These are phyloP conservation scores for Pseudevernia furfuracea DNA, from an alignment of 495 filamentous ascomycete genomes.

Conservation along the genomic window DNA sequence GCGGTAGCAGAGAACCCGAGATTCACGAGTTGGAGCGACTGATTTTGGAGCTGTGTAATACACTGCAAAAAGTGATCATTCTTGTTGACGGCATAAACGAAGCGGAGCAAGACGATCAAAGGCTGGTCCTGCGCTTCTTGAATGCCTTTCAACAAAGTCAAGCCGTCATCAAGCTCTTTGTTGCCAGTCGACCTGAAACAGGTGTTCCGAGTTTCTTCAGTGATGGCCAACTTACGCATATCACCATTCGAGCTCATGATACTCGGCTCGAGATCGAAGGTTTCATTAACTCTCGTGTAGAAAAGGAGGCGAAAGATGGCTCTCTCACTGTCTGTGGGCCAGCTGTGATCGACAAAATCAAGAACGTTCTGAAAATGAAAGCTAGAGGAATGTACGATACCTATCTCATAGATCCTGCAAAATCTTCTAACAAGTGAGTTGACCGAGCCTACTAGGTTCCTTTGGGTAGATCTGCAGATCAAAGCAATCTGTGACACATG, in stretches of 20 bases:
- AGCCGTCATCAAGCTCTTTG: constrained; percentile 6
- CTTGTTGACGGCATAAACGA: constrained; percentile 11
- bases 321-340: constrained; percentile 6
- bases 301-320: constrained; percentile 7
- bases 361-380: constrained; percentile 7
- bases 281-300: constrained; percentile 8
- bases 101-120: constrained; percentile 9
- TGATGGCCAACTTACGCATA: constrained; percentile 6
- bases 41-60: constrained; percentile 9
- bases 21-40: constrained; percentile 9
- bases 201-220: constrained; percentile 2
- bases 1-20: constrained; percentile 10
- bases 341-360: constrained; percentile 7
- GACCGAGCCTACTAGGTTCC: constrained; percentile 24
- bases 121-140: constrained; percentile 11
- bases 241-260: constrained; percentile 9
- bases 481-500: constrained; percentile 26
- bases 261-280: constrained; percentile 8
- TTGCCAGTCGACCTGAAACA: constrained; percentile 9
- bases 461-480: constrained; percentile 30
- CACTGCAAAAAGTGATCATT: constrained; percentile 11
- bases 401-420: constrained; percentile 6
- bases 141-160: constrained; percentile 6
- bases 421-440: constrained; percentile 7
- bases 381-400: constrained; percentile 11